These are phyloP conservation scores for Coemansia sp. DNA, from an alignment of 192 early-diverging fungal genomes.

Conservation along the genomic window DNA sequence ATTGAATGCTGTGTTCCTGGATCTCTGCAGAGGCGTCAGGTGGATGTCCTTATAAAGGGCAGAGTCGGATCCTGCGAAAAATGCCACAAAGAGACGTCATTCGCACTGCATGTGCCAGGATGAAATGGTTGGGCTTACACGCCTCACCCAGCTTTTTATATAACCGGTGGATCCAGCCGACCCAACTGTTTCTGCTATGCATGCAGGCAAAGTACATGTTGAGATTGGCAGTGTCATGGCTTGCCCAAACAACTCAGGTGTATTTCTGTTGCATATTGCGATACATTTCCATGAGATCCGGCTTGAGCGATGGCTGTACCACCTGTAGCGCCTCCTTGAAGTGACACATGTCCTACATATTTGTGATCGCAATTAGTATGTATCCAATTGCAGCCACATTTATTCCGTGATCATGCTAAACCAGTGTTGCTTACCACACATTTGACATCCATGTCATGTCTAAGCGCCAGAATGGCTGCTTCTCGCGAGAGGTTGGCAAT, in stretches of 20 bases:
- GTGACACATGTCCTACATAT: constrained; percentile 46
- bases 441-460: constrained; percentile 13
- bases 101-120: no score
- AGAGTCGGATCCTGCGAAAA: no score
- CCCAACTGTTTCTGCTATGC: background rate
- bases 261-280: constrained; percentile 19
- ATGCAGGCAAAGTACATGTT: background rate
- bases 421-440: background rate
- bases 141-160: no score
- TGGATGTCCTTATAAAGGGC: no score
- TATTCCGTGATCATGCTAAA: no score
- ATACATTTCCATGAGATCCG: constrained; percentile 66
- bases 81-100: no score
- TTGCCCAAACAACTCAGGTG: constrained; percentile 8
- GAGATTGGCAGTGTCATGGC: no score
- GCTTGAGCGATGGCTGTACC: constrained; percentile 62
- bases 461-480: constrained; percentile 60
- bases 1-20: no score
- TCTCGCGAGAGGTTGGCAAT: constrained; percentile 81
- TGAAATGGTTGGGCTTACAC: no score
- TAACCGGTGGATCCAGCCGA: background rate
- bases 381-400: background rate
- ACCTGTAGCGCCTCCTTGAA: constrained; percentile 50
- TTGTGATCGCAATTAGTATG: constrained; percentile 39
- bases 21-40: no score